Evolutionary conservation across 352 stramenopile genomes (phyloP), one percentile per base, ranked within the genome.

Genomic region (Globisporangium uncinulatum): DNA sequence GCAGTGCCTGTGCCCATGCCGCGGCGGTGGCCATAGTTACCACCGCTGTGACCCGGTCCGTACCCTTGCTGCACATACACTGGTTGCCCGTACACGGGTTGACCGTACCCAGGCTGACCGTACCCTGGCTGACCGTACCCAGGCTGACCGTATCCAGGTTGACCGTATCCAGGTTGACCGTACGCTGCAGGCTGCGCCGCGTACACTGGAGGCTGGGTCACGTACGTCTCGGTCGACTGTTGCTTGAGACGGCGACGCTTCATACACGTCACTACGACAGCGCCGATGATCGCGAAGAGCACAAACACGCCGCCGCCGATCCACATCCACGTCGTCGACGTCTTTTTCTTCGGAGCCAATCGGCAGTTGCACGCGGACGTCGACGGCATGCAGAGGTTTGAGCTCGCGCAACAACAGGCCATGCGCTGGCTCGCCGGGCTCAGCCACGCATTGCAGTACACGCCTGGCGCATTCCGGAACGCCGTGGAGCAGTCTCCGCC

Each of bases 391-490:
- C 70, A 82, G 52, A 71, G 65, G 10, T 69, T 63, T 17, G 20
- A 53, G 56, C 56, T 58, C 21, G 79, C 62, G 46, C 76, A 86
- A 65, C 76, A 89, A 61, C 79, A 89, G 20, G 76, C 62, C 37
- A 66, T 63, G 20, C 61, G 60, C 20, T 70, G 60, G 41, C 45
- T 67, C 1, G 55, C 58, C n/a, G 51, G 32, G 63, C 70, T 70
- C 15, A 87, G 62, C 72, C 71, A 89, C 36, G 65, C 61, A 58
- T 73, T 70, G 61, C 79, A 89, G 60, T 69, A 89, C 53, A 76
- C 39, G 29, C 74, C 79, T 0, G 69, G 59, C 0, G 36, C 55
- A 21, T 61, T 70, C 11, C 79, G 63, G 65, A 73, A 87, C 10
- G 76, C 79, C 47, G 59, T 37, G 15, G 55, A 63, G 63, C 79